Evolutionary conservation across 805 yeast species (phyloP).

Genomic region (Kregervanrija fluxuum): DNA sequence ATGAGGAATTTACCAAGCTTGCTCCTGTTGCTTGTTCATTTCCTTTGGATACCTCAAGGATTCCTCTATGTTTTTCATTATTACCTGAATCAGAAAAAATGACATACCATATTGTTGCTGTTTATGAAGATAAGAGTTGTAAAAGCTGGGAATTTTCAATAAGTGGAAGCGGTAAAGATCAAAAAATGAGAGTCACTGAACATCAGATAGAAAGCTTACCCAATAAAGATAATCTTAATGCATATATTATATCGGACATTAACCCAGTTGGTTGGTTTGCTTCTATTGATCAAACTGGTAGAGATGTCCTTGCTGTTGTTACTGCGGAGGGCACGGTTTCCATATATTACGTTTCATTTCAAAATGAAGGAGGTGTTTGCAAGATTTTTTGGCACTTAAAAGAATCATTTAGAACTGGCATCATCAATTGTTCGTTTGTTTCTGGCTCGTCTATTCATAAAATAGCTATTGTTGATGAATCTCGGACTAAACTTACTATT

Average conservation of each 20-base stretch:
- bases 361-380: background rate
- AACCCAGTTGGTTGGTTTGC: slow-evolving; percentile 59
- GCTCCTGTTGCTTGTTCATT: slow-evolving; percentile 17
- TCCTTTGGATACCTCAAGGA: slow-evolving; percentile 3
- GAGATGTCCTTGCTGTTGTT: slow-evolving; percentile 53
- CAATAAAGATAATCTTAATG: slow-evolving; percentile 24
- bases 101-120: slow-evolving; percentile 41
- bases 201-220: slow-evolving; percentile 29
- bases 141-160: slow-evolving; percentile 35
- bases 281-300: slow-evolving; percentile 21
- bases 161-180: slow-evolving; percentile 20
- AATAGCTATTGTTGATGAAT: slow-evolving; percentile 61
- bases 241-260: slow-evolving; percentile 36
- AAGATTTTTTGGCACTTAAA: slow-evolving; percentile 47
- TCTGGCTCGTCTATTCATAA: slow-evolving; percentile 74
- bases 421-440: slow-evolving; percentile 42
- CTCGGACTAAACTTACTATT: slow-evolving; percentile 47
- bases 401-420: slow-evolving; percentile 47
- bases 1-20: slow-evolving; percentile 16
- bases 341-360: slow-evolving; percentile 38
- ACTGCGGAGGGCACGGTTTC: slow-evolving; percentile 42
- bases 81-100: slow-evolving; percentile 28
- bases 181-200: slow-evolving; percentile 20
- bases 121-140: slow-evolving; percentile 33
- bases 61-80: slow-evolving; percentile 25